A percentile compares a stretch with the other conserved stretches of the same genome.
Conservation (phyloP, 2,329 filamentous ascomycete genomes). For the Aspergillus spinulosporus region DNA sequence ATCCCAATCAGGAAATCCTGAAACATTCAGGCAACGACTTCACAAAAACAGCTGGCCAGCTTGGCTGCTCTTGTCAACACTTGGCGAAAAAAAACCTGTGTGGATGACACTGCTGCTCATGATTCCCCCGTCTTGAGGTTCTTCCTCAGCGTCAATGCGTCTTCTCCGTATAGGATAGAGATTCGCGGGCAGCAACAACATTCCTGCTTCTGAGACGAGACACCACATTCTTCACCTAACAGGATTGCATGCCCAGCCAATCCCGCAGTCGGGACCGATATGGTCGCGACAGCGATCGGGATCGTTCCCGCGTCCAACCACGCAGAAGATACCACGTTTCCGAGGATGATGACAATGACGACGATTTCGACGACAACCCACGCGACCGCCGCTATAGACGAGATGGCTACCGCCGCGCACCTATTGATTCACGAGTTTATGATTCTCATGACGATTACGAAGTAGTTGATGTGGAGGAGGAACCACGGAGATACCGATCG, state of each 20-base stretch:
- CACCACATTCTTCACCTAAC: constrained; percentile 4
- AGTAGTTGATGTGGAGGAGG: constrained; percentile 4
- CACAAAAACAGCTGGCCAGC: constrained; percentile 2
- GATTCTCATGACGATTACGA: constrained; percentile 21
- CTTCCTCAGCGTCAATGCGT: constrained; percentile 1
- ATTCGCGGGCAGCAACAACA: constrained; percentile 2
- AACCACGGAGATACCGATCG: constrained; percentile 11
- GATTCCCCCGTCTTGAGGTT: not conserved
- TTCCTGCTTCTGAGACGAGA: constrained; percentile 1
- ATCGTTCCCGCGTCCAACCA: constrained; percentile 19
- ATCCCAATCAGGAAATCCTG: constrained; percentile 11
- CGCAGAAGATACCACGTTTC: constrained; percentile 24
- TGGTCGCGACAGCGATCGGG: constrained; percentile 28
- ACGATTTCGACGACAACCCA: constrained; percentile 23
- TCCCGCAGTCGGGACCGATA: constrained; percentile 37
- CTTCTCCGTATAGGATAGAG: not conserved
- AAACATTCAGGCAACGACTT: constrained; percentile 9
- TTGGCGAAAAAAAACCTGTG: not conserved
- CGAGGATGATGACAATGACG: constrained; percentile 22
- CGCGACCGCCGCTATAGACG: constrained; percentile 26
- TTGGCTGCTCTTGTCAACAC: constrained; percentile 6
- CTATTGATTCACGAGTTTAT: constrained; percentile 26
- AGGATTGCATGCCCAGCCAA: constrained; percentile 34
- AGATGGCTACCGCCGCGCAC: constrained; percentile 21
- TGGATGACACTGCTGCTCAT: not conserved